Base-by-base conservation (phyloP, 306 rosid species). In the Castanospermum australe region DNA sequence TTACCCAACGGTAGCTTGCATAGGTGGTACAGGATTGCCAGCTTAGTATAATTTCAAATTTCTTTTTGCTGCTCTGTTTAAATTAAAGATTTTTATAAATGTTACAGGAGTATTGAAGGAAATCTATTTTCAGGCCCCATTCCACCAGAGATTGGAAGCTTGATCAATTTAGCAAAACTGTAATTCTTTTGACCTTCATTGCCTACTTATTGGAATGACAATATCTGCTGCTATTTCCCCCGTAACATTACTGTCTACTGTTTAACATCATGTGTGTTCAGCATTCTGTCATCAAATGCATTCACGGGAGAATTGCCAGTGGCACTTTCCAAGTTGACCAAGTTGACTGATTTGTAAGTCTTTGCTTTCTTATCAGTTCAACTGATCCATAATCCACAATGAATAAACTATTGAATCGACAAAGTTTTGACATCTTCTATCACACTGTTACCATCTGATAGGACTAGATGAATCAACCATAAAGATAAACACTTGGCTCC, bases 81-180 rank as follows among this genome's bases (percentile, higher is more conserved):
- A 33, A 60, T 32, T 33, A 36, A 74, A 30, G 52, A 57, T 54
- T 60, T 81, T 30, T 65, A 47, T 83, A 66, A 56, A n/a, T 78
- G 38, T 73, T 72, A n/a, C 91, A 92, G 99, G 84, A 91, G 95
- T 81, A 87, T 94, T 2, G 99, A 94, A 88, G 99, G 97, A 69
- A 94, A 94, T 81, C 67, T 11, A 7, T 87, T 91, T 80, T 80
- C 87, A 5, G 99, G 99, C 17, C 69, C 52, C 60, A 86, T 94
- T 76, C 97, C 99, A 39, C 72, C 67, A 0, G 95, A 88, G 78
- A 86, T 88, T 39, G 95, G 89, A 51, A 92, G 90, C 48, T 73
- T 92, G 85, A 54, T 84, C 81, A 80, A 87, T 44, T 77, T 94
- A 81, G 85, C 69, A 70, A 92, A 92, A 83, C 59, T 92, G 99